Evolutionary conservation across 1,284 basidiomycete species (phyloP), one percentile per base, ranked within the genome.

Genomic region (Pascua sp.): DNA sequence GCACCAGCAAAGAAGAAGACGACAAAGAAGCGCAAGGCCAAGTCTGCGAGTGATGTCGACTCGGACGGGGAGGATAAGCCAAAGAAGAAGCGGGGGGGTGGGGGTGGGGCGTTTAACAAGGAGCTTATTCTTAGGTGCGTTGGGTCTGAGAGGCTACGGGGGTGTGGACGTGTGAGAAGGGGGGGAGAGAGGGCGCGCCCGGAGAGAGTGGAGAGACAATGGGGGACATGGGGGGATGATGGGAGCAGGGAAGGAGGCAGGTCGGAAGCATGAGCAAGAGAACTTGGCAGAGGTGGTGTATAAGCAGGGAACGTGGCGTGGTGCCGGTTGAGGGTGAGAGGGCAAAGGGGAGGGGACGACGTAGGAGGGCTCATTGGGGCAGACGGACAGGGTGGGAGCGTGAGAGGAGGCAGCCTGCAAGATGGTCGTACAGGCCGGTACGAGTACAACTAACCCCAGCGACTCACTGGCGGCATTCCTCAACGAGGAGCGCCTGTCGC

Each of bases 51-150:
- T 8, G 59, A 59, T 8, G 61, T 62, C n/a, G 67, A 67, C n/a
- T 63, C 49, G 17, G 67, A 64, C 7, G 58, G 16, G 5, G 64
- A 55, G 11, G 57, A 55, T 8, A 47, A 49, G 47, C 51, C 51
- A 44, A 67, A 66, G 63, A 66, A 64, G 60, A 61, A 62, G 59
- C 55, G 48, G 17, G 65, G 66, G n/a, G 69, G 68, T 9, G 68
- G 69, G 8, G 70, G 71, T 9, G 73, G 71, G 2, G 70, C 69
- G 9, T 78, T 78, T 64, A 78, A 77, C 61, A 76, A 73, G 67
- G 70, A 73, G 51, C 59, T 78, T 64, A 61, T 72, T 9, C 53
- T 78, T 51, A 77, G 75, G 73, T 76, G 55, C 49, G 71, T 67
- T 8, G 18, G 46, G 36, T 15, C 24, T 32, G 24, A 32, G 24